Percentiles rank a stretch among this genome's conserved stretches.
Evolutionary conservation across 2,329 filamentous ascomycete genomes (phyloP).

Genomic region (Colletotrichum siamense): DNA sequence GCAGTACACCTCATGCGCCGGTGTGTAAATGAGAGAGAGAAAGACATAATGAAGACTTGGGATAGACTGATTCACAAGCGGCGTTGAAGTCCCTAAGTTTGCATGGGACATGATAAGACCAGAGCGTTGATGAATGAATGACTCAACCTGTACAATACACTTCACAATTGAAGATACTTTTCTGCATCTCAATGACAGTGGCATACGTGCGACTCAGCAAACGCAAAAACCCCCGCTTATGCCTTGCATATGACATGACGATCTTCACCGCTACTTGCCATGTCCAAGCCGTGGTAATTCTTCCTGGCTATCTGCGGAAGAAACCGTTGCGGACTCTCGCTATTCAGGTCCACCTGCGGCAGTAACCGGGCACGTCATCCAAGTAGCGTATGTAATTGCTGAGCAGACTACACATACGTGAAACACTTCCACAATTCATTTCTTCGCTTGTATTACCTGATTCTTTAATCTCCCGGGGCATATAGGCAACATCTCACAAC

Average conservation of each 20-base stretch:
- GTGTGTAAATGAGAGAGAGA: neutral
- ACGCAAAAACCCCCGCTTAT: rapidly evolving
- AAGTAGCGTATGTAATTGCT: neutral
- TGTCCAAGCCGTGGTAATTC: neutral
- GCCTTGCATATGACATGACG: neutral
- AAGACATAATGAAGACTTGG: neutral
- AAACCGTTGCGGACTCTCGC: neutral
- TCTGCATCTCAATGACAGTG: neutral
- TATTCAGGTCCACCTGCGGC: neutral
- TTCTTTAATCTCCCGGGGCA: neutral
- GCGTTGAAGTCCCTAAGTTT: neutral
- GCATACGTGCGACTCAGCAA: neutral
- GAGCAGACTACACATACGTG: neutral
- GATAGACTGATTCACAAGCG: neutral
- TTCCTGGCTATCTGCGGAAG: neutral
- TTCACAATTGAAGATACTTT: neutral
- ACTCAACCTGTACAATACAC: neutral
- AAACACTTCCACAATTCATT: neutral
- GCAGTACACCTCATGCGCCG: neutral
- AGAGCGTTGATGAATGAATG: neutral
- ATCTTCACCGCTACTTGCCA: neutral
- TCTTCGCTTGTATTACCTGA: neutral
- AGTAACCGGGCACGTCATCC: neutral
- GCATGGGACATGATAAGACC: neutral
- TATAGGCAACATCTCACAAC: neutral